Conservation (phyloP, 495 filamentous ascomycete genomes). For the Aspergillus bertholletiae region DNA sequence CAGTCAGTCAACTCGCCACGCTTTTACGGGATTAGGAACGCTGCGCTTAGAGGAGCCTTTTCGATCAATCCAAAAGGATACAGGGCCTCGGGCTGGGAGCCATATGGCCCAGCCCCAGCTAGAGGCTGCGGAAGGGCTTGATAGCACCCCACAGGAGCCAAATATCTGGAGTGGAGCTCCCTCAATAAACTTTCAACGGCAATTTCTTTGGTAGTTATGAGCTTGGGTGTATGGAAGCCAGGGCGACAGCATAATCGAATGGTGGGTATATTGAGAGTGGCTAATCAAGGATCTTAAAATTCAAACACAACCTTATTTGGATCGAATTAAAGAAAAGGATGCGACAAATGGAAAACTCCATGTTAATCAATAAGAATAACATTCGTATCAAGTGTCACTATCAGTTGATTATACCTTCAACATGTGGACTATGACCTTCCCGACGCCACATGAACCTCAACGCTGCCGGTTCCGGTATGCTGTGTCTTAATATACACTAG, state of each 20-base stretch:
- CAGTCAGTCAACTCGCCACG: neutral
- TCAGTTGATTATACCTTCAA: no score
- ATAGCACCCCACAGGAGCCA: constrained; percentile 3
- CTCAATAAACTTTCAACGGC: constrained; percentile 31
- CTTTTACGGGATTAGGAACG: neutral
- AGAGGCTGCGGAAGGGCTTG: neutral
- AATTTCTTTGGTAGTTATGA: constrained; percentile 33
- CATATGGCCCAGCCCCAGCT: neutral
- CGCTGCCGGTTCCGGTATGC: neutral
- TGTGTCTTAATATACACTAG: constrained; percentile 4
- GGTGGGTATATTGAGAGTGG: no score
- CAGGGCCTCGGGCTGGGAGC: neutral
- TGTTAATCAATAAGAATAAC: no score
- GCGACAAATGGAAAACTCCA: no score
- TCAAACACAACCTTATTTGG: no score
- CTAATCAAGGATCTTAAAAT: no score
- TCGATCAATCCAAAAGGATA: neutral
- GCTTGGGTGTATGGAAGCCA: neutral
- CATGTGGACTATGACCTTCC: neutral
- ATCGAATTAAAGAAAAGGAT: no score
- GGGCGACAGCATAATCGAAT: no score
- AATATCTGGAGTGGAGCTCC: constrained; percentile 35
- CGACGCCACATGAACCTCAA: constrained; percentile 3
- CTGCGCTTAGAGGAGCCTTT: neutral
- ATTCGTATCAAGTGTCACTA: no score